A percentile compares a stretch with the other conserved stretches of the same genome.
These are phyloP conservation scores for Sclerotinia subarctica DNA, from an alignment of 2,329 filamentous ascomycete genomes.

Conservation along the genomic window DNA sequence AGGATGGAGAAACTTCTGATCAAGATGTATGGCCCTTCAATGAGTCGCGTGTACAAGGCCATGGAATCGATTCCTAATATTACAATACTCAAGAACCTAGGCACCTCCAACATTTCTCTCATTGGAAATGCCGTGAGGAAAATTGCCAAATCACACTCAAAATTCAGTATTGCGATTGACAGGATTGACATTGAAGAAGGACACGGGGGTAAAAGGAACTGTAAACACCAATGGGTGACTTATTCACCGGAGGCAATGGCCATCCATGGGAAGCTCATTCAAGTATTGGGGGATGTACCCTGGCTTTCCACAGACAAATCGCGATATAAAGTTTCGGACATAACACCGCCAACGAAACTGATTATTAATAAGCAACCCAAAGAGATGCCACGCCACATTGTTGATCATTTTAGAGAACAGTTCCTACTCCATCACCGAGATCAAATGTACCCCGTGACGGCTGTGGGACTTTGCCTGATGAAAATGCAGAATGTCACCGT, in stretches of 20 bases:
- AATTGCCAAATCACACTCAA: not conserved
- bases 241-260: not conserved
- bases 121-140: not conserved
- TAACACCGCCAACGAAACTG: too few species aligned
- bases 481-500: not conserved
- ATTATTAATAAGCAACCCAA: too few species aligned
- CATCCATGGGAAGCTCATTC: not conserved
- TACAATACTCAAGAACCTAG: not conserved
- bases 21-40: not conserved
- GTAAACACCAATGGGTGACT: not conserved
- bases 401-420: not conserved
- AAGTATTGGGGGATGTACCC: not conserved
- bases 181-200: not conserved
- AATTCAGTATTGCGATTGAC: not conserved
- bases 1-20: not conserved
- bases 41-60: accelerated
- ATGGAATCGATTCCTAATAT: not conserved
- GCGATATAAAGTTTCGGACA: too few species aligned
- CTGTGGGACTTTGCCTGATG: not conserved
- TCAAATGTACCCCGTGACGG: not conserved
- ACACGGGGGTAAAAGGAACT: not conserved
- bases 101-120: too few species aligned
- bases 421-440: not conserved
- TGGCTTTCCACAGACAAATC: too few species aligned
- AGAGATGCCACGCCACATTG: not conserved